Conservation (phyloP, 495 filamentous ascomycete species). For the Apodospora peruviana region DNA sequence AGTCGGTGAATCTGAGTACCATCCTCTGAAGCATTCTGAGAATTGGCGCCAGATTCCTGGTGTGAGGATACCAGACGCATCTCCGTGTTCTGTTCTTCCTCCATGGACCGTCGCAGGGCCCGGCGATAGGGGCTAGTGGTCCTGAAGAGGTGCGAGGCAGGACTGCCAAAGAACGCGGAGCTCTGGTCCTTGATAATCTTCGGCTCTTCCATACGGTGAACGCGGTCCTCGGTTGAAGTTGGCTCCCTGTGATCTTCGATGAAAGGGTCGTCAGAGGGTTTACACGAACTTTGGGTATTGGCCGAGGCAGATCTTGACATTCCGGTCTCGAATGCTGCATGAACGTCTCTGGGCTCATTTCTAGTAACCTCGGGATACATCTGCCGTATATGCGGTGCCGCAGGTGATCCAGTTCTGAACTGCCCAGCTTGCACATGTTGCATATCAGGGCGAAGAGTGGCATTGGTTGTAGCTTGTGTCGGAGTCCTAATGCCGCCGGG, state of each 20-base stretch:
- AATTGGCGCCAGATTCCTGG: too few species aligned
- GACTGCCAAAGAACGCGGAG: constrained; percentile 39
- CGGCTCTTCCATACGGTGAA: constrained; percentile 1
- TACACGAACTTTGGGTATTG: neutral
- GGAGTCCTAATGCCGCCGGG: too few species aligned
- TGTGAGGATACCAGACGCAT: too few species aligned
- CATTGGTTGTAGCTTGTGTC: neutral
- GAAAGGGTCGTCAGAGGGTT: constrained; percentile 1
- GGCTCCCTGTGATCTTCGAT: neutral
- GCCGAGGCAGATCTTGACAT: constrained; percentile 1
- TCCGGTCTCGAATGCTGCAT: neutral
- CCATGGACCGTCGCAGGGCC: constrained; percentile 39
- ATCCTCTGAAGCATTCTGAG: constrained; percentile 5
- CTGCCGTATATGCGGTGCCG: neutral
- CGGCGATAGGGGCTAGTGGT: constrained; percentile 53
- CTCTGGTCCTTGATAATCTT: constrained; percentile 17
- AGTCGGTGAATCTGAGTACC: constrained; percentile 8
- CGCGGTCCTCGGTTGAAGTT: neutral
- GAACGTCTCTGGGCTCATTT: too few species aligned
- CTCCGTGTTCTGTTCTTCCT: constrained; percentile 23
- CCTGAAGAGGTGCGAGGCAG: constrained; percentile 41
- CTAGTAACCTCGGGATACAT: neutral
- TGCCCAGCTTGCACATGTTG: neutral
- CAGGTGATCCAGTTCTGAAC: neutral
- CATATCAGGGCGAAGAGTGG: neutral